Evolutionary conservation across 129 eudicot genomes (phyloP), one percentile per base, ranked within the genome.

Genomic region (Artemisia argyi): DNA sequence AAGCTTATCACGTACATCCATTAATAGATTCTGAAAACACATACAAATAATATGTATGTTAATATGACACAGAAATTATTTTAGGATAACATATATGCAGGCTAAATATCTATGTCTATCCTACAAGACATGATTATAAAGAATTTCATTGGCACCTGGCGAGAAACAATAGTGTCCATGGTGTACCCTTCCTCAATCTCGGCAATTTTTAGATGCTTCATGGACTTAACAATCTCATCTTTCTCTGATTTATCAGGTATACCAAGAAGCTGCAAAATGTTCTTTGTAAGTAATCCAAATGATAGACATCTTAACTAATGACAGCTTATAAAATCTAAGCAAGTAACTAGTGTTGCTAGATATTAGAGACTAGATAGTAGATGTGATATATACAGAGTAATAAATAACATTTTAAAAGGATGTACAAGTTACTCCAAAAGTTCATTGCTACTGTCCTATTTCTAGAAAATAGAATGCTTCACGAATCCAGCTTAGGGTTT

Each of bases 1-100:
- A 78, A 95, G 96, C 92, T 95, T 95, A 78, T 95, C 96, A 66
- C 99, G 83, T 65, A 90, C 97, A 81, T 91, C 97, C 94, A 81
- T 82, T 61, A 95, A 83, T 58, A 95, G 84, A 84, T 90, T 88
- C 99, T 95, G 82, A 74, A 76, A 63, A 71, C 13, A 69, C 61
- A 77, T 53, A 68, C 32, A 50, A 60, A 55, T 48, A 57, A 56
- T 60, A 46, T 18, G 11, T 22, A 71, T 61, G 42, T 18, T 24
- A 19, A 26, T 20, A 60, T 46, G 24, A 12, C 2, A 14, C 24
- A 32, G 4, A 62, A 24, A 16, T 51, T 2, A 49, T 19, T 71
- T 19, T 58, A 58, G 35, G 20, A 71, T 44, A 59, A 61, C 13
- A 59, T 13, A 65, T 42, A 71, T 39, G 55, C 30, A 19, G 13